Base-by-base conservation (phyloP, 2,329 filamentous ascomycete species). In the Botrytis fragariae region DNA sequence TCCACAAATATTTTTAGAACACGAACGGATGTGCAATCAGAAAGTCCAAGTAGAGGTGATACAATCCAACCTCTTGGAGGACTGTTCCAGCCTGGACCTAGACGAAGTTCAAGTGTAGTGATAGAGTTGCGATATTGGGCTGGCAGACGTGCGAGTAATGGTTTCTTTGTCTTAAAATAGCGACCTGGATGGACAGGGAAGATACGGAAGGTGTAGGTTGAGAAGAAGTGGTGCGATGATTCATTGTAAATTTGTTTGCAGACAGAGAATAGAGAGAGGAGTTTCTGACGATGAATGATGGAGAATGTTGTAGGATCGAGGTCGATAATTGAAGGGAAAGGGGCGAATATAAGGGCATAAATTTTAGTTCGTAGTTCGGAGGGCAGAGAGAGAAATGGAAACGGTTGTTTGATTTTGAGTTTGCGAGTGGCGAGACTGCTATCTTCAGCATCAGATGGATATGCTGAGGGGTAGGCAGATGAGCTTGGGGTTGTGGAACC, bases 161-260 rank as follows among this genome's bases (percentile, higher is more conserved):
- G 92, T 77, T 88, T 89, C 83, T 93, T 93, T 44, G 89, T 90
- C 82, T 93, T 91, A 84, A 92, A 92, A 82, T 91, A 90, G 57
- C 87, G 86, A 62, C 89, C 89, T 8, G 87, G 87, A 35, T 87
- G 84, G 5, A 87, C 89, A 20, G 91, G 90, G 78, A 93, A 94
- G 51, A 94, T 81, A 72, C 91, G 89, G 71, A 92, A 87, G 0
- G 87, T 85, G 71, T 88, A 86, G 14, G 85, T 86, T 79, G 87
- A 87, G 82, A 92, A 93, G 80, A 93, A 92, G 75, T 86, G 84
- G 77, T 90, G 86, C 0, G 88, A 87, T 1, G 91, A 89, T 81
- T 94, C 92, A 25, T 82, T 79, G 78, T 92, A 88, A 59, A 93
- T 83, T 69, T 86, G 87, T 70, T 85, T 86, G 79, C 87, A 91